A percentile compares a stretch with the other conserved stretches of the same genome.
Conservation (phyloP, 352 stramenopile genomes). For the Phytophthora europaea region DNA sequence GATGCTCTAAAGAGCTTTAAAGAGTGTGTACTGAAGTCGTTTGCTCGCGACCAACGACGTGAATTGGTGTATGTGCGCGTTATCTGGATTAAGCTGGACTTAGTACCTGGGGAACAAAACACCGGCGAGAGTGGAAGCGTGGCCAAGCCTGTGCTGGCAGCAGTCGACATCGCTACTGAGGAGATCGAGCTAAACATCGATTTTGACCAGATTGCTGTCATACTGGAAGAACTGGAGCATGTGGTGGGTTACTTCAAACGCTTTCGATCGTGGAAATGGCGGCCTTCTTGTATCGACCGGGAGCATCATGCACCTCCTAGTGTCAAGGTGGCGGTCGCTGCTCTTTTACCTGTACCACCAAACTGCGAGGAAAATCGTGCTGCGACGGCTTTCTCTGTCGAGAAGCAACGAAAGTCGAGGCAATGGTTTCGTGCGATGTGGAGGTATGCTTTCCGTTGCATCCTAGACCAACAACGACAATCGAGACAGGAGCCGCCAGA, state of each 20-base stretch:
- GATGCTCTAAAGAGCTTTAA: slow-evolving; percentile 49
- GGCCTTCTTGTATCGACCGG: slow-evolving; percentile 65
- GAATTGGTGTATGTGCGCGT: slow-evolving; percentile 62
- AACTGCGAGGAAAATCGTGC: slow-evolving; percentile 16
- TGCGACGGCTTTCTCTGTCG: slow-evolving; percentile 23
- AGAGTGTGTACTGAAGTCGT: slow-evolving; percentile 37
- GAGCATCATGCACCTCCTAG: slow-evolving; percentile 43
- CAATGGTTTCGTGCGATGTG: slow-evolving; percentile 77
- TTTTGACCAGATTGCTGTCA: slow-evolving; percentile 61
- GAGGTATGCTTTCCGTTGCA: slow-evolving; percentile 65
- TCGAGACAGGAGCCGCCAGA: slow-evolving; percentile 13
- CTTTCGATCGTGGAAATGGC: slow-evolving; percentile 44
- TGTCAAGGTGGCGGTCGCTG: slow-evolving; percentile 38
- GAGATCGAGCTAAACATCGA: slow-evolving; percentile 63
- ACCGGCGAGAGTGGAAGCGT: not conserved
- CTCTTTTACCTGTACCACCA: slow-evolving; percentile 49
- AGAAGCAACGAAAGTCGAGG: slow-evolving; percentile 50
- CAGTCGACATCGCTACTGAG: slow-evolving; percentile 71
- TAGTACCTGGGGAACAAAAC: slow-evolving; percentile 31
- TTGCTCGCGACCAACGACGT: slow-evolving; percentile 39
- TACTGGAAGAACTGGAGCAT: slow-evolving; percentile 56
- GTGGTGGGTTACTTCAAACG: slow-evolving; percentile 50
- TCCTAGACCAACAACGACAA: slow-evolving; percentile 47
- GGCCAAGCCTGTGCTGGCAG: slow-evolving; percentile 29
- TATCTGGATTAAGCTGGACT: slow-evolving; percentile 76